A percentile compares a stretch with the other conserved stretches of the same genome.
Conservation (phyloP, 495 filamentous ascomycete genomes). For the Chaetomium cochliodes region DNA sequence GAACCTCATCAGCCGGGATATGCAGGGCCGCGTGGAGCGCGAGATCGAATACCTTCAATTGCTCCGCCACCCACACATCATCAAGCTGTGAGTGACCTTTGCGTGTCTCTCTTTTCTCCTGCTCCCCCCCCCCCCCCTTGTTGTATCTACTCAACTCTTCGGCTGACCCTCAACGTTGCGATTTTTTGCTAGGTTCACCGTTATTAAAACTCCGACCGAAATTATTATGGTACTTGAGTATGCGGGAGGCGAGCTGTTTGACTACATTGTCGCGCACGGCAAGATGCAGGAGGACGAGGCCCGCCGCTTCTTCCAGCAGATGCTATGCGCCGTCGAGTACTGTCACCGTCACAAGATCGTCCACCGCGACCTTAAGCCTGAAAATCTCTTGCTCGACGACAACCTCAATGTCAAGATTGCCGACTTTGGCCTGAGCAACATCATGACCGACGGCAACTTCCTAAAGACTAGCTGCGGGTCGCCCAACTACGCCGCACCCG, state of each 20-base stretch:
- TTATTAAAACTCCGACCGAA: slow-evolving; percentile 87
- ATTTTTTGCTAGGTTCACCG: slow-evolving; percentile 68
- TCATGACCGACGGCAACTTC: slow-evolving; percentile 99
- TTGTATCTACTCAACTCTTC: not conserved
- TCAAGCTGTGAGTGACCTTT: slow-evolving; percentile 73
- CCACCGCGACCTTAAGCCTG: slow-evolving; percentile 94
- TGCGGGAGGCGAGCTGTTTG: slow-evolving; percentile 93
- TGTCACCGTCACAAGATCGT: slow-evolving; percentile 99
- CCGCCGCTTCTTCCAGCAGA: slow-evolving; percentile 97
- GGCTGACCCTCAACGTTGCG: slow-evolving; percentile 7
- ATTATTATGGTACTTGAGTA: slow-evolving; percentile 99
- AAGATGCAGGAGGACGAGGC: slow-evolving; percentile 86
- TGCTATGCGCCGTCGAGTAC: slow-evolving; percentile 98
- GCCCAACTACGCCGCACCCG: slow-evolving; percentile 95
- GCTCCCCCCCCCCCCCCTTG: not conserved
- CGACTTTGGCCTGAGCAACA: slow-evolving; percentile 97
- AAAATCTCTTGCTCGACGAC: slow-evolving; percentile 92
- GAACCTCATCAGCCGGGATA: slow-evolving; percentile 92
- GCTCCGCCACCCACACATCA: slow-evolving; percentile 95
- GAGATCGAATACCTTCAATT: slow-evolving; percentile 98
- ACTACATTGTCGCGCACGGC: slow-evolving; percentile 91
- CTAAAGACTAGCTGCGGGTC: slow-evolving; percentile 97
- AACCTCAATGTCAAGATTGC: slow-evolving; percentile 98
- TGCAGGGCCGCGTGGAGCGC: slow-evolving; percentile 94
- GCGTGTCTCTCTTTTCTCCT: no score